These are phyloP conservation scores for Ustilago crameri DNA, from an alignment of 1,284 basidiomycete species.

Conservation along the genomic window DNA sequence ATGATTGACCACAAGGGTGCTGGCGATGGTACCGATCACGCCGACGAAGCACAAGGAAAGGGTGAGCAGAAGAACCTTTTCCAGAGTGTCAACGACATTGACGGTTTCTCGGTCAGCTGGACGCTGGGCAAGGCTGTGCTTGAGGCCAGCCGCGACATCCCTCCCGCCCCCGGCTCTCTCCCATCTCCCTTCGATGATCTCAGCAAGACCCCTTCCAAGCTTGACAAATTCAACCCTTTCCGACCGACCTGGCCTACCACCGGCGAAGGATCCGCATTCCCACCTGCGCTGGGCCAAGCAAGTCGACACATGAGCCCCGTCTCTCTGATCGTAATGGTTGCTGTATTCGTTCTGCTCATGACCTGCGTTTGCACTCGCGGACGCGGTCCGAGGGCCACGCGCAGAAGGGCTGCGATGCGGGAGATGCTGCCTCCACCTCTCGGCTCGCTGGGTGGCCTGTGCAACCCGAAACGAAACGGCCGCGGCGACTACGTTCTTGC, in stretches of 20 bases:
- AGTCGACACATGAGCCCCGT: constrained; percentile 31
- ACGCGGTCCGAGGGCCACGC: constrained; percentile 38
- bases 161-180: constrained; percentile 45
- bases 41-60: constrained; percentile 58
- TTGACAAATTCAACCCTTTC: constrained; percentile 46
- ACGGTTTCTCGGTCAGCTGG: constrained; percentile 94
- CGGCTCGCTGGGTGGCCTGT: constrained; percentile 47
- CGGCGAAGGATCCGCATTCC: constrained; percentile 46
- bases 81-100: constrained; percentile 90
- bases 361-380: constrained; percentile 54
- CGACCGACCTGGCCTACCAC: constrained; percentile 45
- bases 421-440: constrained; percentile 54
- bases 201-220: constrained; percentile 37
- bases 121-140: constrained; percentile 98
- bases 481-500: constrained; percentile 62
- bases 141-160: constrained; percentile 79
- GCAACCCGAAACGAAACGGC: constrained; percentile 29
- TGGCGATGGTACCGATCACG: constrained; percentile 58
- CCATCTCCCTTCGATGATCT: constrained; percentile 44
- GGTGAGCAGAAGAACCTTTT: constrained; percentile 72
- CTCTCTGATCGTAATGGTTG: constrained; percentile 34
- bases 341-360: constrained; percentile 38
- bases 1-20: constrained; percentile 76
- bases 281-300: constrained; percentile 30
- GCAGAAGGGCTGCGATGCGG: constrained; percentile 44